A percentile compares a stretch with the other conserved stretches of the same genome.
phyloP scores from a whole-genome alignment of 2,329 filamentous ascomycete genomes.

The Sclerotinia glacialis region DNA sequence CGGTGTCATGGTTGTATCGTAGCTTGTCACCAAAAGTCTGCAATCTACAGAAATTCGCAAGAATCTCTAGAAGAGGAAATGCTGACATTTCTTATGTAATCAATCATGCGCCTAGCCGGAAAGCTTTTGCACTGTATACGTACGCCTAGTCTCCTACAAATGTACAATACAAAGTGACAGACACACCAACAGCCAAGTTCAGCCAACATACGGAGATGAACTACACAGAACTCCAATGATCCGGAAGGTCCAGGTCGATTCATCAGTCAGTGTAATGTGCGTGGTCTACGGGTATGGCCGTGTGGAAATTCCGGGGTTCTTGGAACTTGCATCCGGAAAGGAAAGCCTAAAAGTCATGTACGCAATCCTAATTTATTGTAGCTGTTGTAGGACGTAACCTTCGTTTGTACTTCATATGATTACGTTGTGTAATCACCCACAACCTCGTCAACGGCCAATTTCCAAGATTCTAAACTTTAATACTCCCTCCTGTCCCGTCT shows the following conservation, averaged over 20 bases:
- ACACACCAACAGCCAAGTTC: slow-evolving; percentile 1
- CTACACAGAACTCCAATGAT: neutral
- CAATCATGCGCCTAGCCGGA: slow-evolving; percentile 15
- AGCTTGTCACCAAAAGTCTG: slow-evolving; percentile 3
- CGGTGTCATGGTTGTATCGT: neutral
- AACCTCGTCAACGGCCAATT: slow-evolving; percentile 19
- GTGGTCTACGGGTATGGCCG: slow-evolving; percentile 20
- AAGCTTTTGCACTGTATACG: neutral
- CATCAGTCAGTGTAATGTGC: neutral
- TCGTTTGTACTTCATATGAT: slow-evolving; percentile 19
- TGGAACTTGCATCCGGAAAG: slow-evolving; percentile 21
- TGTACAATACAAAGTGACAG: slow-evolving; percentile 1
- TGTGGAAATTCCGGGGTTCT: slow-evolving; percentile 23
- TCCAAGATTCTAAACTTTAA: neutral
- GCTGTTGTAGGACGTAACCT: slow-evolving; percentile 21
- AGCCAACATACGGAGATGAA: neutral
- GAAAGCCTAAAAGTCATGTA: slow-evolving; percentile 20
- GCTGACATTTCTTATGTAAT: slow-evolving; percentile 22
- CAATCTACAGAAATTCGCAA: slow-evolving; percentile 19
- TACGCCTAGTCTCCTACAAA: neutral
- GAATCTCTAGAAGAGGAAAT: slow-evolving; percentile 16
- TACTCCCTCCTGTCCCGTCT: neutral
- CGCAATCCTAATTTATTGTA: slow-evolving; percentile 18
- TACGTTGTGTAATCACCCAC: slow-evolving; percentile 11
- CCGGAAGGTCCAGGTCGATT: neutral